A percentile compares a stretch with the other conserved stretches of the same genome.
These are phyloP conservation scores for Pythium oligandrum DNA, from an alignment of 352 stramenopile species.

Conservation along the genomic window DNA sequence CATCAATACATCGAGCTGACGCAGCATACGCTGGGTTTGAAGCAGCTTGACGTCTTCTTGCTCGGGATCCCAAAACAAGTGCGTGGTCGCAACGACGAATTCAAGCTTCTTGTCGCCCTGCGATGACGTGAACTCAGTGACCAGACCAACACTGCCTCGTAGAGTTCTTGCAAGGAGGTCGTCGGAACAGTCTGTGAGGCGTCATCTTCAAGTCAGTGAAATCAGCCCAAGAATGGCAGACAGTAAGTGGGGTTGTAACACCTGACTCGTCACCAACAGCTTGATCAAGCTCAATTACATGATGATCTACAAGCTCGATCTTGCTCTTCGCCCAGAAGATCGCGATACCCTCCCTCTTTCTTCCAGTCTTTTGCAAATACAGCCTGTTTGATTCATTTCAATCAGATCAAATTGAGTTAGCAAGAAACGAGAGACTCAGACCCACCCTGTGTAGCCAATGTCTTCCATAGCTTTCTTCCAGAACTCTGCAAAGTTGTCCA, in stretches of 20 bases:
- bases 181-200: conserved; percentile 33
- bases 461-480: conserved; percentile 52
- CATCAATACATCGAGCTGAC: conserved; percentile 33
- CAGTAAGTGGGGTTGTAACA: conserved; percentile 9
- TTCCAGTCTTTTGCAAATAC: conserved; percentile 64
- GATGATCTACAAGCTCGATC: conserved; percentile 35
- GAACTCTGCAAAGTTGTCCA: conserved; percentile 72
- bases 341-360: conserved; percentile 63
- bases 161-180: conserved; percentile 42
- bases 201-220: neutral
- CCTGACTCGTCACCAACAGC: conserved; percentile 48
- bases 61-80: conserved; percentile 80
- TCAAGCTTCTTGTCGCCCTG: conserved; percentile 18
- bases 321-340: conserved; percentile 67
- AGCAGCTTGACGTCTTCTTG: conserved; percentile 83
- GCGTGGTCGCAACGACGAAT: conserved; percentile 74
- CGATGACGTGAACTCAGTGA: conserved; percentile 40
- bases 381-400: conserved; percentile 19
- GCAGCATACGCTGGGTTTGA: conserved; percentile 57
- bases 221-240: neutral
- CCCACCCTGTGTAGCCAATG: conserved; percentile 62
- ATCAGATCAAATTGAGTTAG: too few species aligned
- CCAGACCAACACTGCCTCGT: conserved; percentile 54
- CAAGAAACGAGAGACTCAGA: neutral
- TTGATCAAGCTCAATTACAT: conserved; percentile 43